Evolutionary conservation across 371 early-diverging fungal genomes (phyloP), one percentile per base, ranked within the genome.

Genomic region (Rhizopus delemar): DNA sequence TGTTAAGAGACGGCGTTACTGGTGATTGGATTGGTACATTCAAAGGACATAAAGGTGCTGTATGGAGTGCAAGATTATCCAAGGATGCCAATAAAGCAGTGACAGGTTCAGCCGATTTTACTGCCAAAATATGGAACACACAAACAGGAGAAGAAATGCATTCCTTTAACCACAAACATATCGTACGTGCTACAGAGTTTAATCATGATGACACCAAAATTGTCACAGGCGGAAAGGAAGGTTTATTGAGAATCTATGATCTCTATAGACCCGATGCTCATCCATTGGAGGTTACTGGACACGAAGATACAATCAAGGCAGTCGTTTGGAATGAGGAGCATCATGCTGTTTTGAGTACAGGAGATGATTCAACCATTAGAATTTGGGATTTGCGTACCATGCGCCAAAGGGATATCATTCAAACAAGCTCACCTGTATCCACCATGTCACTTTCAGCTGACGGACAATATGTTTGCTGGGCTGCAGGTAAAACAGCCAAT

Each of bases 21-120:
- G 94, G 94, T 41, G 93, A 94, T 69, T 94, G 93, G 93, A 88
- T 93, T 56, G 94, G 94, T 5, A 91, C 90, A 8, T 92, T 93
- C 60, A 63, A 84, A 60, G 93, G 93, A 13, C 94, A 94, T 69
- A 92, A 94, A 73, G 93, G 93, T 38, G 93, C 93, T 4, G 93
- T 94, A 0, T 92, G 94, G 94, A 87, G 87, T 62, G 91, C 94
- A n/a, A 82, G 87, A 50, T 75, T 94, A 46, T 86, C 85, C 11
- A 74, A 78, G 16, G 88, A 89, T 64, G 86, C 93, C 6, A 73
- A 82, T 34, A 79, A 81, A 48, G 92, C 92, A 35, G 92, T 93
- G 7, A 94, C 94, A 0, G 93, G 89, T 16, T 92, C 93, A 2
- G 93, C 92, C n/a, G 94, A 94, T 71, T 92, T 91, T 69, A 88